Conservation (phyloP, 2,329 filamentous ascomycete species). For the Myriosclerotinia curreyana region DNA sequence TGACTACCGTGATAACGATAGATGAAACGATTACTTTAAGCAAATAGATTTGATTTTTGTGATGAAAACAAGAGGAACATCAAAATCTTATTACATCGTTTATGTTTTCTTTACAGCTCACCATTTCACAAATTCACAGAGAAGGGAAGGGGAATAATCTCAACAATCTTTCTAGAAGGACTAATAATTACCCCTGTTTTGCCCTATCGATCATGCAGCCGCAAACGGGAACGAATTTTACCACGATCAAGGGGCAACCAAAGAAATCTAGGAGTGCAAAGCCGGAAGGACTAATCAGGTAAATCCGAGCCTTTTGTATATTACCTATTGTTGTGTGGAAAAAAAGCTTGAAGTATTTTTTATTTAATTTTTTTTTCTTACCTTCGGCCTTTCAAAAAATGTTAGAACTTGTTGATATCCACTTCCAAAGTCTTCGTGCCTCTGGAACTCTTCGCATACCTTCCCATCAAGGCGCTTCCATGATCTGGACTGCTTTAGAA, state of each 20-base stretch:
- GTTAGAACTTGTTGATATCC: conserved; percentile 4
- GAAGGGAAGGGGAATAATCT: background rate
- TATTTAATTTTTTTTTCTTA: background rate
- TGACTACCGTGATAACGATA: background rate
- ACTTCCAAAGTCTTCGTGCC: conserved; percentile 14
- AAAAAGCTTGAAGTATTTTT: background rate
- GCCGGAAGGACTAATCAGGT: conserved; percentile 13
- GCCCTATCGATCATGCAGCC: conserved; percentile 8
- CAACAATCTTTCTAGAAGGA: conserved; percentile 12
- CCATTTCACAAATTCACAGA: background rate
- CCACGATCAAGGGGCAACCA: background rate
- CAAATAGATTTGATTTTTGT: background rate
- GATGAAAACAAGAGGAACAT: background rate
- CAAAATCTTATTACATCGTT: background rate
- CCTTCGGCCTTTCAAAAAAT: background rate
- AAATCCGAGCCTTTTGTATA: conserved; percentile 20
- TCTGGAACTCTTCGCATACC: conserved; percentile 5
- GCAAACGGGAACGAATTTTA: conserved; percentile 10
- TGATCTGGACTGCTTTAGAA: conserved; percentile 19
- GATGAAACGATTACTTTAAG: background rate
- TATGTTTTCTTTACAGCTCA: background rate
- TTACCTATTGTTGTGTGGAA: background rate
- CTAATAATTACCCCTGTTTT: background rate
- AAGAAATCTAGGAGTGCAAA: background rate
- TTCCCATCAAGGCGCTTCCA: conserved; percentile 7